phyloP scores from a whole-genome alignment of 2,329 filamentous ascomycete genomes.

The Samsoniella hepiali region DNA sequence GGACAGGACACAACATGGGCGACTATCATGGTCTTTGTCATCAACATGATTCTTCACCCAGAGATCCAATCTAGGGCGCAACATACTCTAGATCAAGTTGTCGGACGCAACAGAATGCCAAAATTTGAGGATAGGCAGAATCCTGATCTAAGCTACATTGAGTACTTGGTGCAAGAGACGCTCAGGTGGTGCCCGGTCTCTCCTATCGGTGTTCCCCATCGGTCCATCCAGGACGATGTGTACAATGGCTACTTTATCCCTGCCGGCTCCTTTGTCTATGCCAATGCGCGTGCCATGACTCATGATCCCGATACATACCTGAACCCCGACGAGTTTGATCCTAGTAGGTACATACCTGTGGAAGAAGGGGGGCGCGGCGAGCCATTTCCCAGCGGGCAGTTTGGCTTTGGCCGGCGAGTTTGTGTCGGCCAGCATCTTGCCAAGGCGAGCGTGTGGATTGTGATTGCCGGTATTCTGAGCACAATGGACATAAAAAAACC shows the following conservation, averaged over 20 bases:
- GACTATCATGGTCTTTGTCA: slow-evolving; percentile 42
- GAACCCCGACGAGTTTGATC: slow-evolving; percentile 43
- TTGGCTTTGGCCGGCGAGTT: slow-evolving; percentile 51
- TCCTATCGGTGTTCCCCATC: slow-evolving; percentile 53
- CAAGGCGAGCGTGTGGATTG: slow-evolving; percentile 41
- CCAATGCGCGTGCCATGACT: slow-evolving; percentile 45
- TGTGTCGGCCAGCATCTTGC: slow-evolving; percentile 51
- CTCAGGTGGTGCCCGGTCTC: slow-evolving; percentile 44
- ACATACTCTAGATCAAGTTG: slow-evolving; percentile 44
- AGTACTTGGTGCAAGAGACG: slow-evolving; percentile 46
- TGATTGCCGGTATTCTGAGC: slow-evolving; percentile 39
- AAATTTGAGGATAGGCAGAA: slow-evolving; percentile 40
- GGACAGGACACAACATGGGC: slow-evolving; percentile 46
- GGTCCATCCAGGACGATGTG: slow-evolving; percentile 50
- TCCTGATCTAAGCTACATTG: slow-evolving; percentile 40
- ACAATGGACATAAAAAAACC: slow-evolving; percentile 34
- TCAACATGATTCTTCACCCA: slow-evolving; percentile 42
- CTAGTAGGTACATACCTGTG: slow-evolving; percentile 39
- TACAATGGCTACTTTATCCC: slow-evolving; percentile 57
- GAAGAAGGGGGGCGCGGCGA: slow-evolving; percentile 40
- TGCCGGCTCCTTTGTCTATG: slow-evolving; percentile 45
- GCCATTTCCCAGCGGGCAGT: slow-evolving; percentile 44
- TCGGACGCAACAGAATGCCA: slow-evolving; percentile 45
- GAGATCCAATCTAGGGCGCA: slow-evolving; percentile 46
- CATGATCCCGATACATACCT: slow-evolving; percentile 39